Evolutionary conservation across 2,329 filamentous ascomycete species (phyloP), one percentile per base, ranked within the genome.

Genomic region (Phaeosphaeria sp.): DNA sequence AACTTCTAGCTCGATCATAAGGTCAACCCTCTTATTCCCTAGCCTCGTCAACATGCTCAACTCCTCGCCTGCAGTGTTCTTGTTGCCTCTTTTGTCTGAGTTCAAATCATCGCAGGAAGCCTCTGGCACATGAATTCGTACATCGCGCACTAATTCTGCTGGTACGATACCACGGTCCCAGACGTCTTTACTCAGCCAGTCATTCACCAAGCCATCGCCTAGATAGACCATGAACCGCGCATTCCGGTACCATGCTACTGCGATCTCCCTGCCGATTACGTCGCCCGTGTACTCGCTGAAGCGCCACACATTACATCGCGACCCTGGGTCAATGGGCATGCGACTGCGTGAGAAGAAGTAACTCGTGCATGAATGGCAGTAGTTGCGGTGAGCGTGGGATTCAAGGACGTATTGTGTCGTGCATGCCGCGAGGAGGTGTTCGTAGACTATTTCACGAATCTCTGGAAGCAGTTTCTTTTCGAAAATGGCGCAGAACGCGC

Each of bases 221-320:
- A 39, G 23, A 36, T 55, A 47, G 2, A 55, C 6, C n/a, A 55
- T 46, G 18, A 55, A 55, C 13, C 27, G 21, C 2, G 33, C n/a
- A 3, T 30, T 50, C 9, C 48, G 46, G 15, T 55, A 55, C 52
- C 52, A 55, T 18, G 36, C 46, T 25, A 50, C 52, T 2, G 52
- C 52, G 17, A 55, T 42, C 22, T 50, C 52, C 27, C 39, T 49
- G 13, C 36, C 52, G 9, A 55, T 41, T 18, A 36, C 21, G 2
- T 50, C 46, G 1, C 52, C 52, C 15, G 42, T 44, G 42, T 55
- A 55, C 36, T 36, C 52, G 9, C 15, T 20, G 25, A 33, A 55
- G 15, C 25, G 27, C 52, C 52, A 55, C 4, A 50, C 15, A 18
- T 55, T 27, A 7, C 23, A 22, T 25, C 52, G 52, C 13, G 23